Percentiles rank a stretch among this genome's conserved stretches.
Conservation (phyloP, 768 basidiomycete species). For the Mycena metata region DNA sequence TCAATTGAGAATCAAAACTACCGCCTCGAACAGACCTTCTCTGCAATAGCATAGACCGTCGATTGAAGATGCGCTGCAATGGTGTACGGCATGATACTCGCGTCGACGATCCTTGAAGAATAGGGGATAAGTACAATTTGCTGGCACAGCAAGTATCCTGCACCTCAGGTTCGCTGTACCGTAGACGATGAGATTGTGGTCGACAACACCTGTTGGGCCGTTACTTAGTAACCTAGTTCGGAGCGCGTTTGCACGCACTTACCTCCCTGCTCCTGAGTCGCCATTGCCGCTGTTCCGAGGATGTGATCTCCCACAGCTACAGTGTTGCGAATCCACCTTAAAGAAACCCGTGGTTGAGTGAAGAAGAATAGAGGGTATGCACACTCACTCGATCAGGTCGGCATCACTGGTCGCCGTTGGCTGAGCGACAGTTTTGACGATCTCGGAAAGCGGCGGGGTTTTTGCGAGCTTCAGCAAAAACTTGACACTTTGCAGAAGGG, state of each 20-base stretch:
- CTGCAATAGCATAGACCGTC: too few relatives aligned
- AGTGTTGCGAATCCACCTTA: background rate
- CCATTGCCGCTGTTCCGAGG: constrained; percentile 3
- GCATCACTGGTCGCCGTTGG: too few relatives aligned
- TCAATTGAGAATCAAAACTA: too few relatives aligned
- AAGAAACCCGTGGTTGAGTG: background rate
- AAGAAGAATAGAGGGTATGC: background rate
- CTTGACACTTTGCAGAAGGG: too few relatives aligned
- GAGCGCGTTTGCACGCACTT: too few relatives aligned
- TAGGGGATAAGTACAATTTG: too few relatives aligned
- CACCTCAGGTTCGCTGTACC: constrained; percentile 58
- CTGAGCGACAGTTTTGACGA: too few relatives aligned
- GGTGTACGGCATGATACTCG: constrained; percentile 36
- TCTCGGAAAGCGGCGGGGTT: too few relatives aligned
- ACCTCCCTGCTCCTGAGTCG: background rate
- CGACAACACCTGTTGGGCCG: constrained; percentile 53
- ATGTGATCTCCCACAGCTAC: constrained; percentile 9
- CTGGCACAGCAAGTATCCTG: too few relatives aligned
- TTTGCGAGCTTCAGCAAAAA: too few relatives aligned
- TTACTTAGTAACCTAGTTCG: background rate
- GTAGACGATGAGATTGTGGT: constrained; percentile 56
- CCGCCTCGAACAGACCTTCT: too few relatives aligned
- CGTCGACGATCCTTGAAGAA: constrained; percentile 54
- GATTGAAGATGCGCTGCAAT: constrained; percentile 33
- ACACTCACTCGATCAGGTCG: too few relatives aligned